Conservation (phyloP, 148 eudicot species). For the Agrostemma githago region DNA sequence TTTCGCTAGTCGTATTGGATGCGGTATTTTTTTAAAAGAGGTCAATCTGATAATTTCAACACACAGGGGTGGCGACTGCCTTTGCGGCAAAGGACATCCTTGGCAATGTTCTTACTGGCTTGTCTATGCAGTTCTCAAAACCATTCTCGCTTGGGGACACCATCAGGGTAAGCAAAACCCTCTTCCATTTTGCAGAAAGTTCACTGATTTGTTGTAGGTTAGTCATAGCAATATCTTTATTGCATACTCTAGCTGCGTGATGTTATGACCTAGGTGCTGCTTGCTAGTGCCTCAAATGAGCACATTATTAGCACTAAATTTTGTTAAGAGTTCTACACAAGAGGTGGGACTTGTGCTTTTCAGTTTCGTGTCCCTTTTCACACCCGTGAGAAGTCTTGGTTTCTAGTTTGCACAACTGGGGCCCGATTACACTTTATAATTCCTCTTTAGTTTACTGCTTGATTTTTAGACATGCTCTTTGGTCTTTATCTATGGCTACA, state of each 20-base stretch:
- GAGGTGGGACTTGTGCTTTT: slow-evolving; percentile 11
- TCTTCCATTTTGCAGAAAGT: background rate
- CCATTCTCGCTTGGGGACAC: slow-evolving; percentile 96
- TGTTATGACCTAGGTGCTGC: background rate
- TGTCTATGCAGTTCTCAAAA: slow-evolving; percentile 72
- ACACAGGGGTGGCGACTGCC: slow-evolving; percentile 92
- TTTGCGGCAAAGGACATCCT: slow-evolving; percentile 89
- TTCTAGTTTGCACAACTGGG: background rate
- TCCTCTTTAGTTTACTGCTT: background rate
- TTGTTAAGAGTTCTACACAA: background rate
- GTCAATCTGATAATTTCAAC: background rate
- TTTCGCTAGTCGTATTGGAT: background rate
- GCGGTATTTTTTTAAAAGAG: background rate
- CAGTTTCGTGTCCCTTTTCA: slow-evolving; percentile 5
- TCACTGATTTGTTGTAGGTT: slow-evolving; percentile 1
- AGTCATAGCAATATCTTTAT: background rate
- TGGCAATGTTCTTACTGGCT: slow-evolving; percentile 93
- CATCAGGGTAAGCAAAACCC: slow-evolving; percentile 54
- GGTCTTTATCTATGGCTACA: slow-evolving; percentile 8
- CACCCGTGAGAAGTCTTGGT: background rate
- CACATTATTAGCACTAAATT: background rate
- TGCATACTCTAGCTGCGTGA: background rate
- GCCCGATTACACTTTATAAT: background rate
- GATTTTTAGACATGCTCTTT: background rate
- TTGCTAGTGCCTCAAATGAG: slow-evolving; percentile 4